Percentiles rank a stretch among this genome's conserved stretches.
Evolutionary conservation across 306 rosid genomes (phyloP).

Genomic region (Ziziphus jujuba): DNA sequence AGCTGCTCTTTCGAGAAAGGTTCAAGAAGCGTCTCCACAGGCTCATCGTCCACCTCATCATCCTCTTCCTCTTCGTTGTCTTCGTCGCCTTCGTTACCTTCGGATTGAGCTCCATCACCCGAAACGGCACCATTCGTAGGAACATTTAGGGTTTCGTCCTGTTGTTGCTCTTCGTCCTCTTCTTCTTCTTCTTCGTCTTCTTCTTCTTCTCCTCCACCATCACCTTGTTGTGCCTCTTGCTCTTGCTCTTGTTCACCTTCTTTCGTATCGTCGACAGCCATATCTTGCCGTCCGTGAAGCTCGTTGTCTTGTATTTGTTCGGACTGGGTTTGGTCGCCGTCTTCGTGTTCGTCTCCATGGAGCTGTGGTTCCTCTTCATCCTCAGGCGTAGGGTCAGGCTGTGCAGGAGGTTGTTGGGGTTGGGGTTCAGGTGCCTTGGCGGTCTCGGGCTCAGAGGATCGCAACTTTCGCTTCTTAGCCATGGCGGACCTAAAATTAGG

Average conservation of each 20-base stretch:
- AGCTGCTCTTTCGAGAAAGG: conserved; percentile 72
- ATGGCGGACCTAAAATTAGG: conserved; percentile 32
- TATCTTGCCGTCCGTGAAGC: conserved; percentile 4
- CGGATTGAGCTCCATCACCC: not conserved
- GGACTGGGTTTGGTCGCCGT: conserved; percentile 4
- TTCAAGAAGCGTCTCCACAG: conserved; percentile 65
- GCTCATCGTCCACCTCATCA: conserved; percentile 51
- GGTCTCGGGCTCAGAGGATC: conserved; percentile 52
- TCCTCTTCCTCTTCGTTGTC: conserved; percentile 29
- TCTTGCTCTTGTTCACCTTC: too few relatives aligned
- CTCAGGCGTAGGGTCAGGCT: conserved; percentile 15
- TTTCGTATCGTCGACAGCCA: conserved; percentile 35
- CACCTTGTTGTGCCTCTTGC: too few relatives aligned
- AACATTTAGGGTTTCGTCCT: not conserved
- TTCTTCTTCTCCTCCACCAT: not conserved
- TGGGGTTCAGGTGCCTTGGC: conserved; percentile 33
- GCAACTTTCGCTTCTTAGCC: conserved; percentile 77
- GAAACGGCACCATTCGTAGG: not conserved
- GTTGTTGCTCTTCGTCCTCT: not conserved
- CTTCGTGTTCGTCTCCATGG: conserved; percentile 26
- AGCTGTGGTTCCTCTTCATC: conserved; percentile 4
- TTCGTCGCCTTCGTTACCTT: not conserved
- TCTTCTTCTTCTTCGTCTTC: conserved; percentile 2
- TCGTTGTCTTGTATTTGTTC: conserved; percentile 20
- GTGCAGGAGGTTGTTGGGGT: conserved; percentile 5